These are phyloP conservation scores for Saccharata proteae DNA, from an alignment of 2,329 filamentous ascomycete species.

Conservation along the genomic window DNA sequence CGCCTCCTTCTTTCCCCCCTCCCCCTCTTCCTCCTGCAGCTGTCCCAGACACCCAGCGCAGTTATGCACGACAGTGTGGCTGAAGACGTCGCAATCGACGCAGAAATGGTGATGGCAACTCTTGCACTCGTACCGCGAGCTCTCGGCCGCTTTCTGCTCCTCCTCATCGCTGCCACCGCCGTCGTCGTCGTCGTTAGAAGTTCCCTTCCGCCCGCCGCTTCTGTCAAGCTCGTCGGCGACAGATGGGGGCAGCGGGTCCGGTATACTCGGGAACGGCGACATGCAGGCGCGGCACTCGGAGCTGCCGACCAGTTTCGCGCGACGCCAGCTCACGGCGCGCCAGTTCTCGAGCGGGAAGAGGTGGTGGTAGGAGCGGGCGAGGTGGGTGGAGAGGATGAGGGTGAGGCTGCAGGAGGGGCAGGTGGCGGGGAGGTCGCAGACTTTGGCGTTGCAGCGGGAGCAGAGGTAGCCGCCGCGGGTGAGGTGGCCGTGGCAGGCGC, in stretches of 20 bases:
- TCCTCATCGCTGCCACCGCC: slow-evolving; percentile 15
- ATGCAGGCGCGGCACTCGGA: slow-evolving; percentile 69
- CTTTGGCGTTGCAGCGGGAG: slow-evolving; percentile 76
- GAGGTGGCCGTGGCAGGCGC: slow-evolving; percentile 80
- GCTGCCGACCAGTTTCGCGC: slow-evolving; percentile 40
- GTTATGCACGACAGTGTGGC: slow-evolving; percentile 89
- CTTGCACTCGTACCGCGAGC: slow-evolving; percentile 75
- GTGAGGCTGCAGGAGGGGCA: slow-evolving; percentile 87
- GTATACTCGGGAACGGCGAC: slow-evolving; percentile 60
- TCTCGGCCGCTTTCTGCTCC: slow-evolving; percentile 38
- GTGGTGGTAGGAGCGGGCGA: slow-evolving; percentile 27
- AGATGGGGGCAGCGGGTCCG: no score
- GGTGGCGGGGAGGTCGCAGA: slow-evolving; percentile 80
- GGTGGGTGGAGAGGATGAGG: slow-evolving; percentile 71
- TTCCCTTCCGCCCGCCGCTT: slow-evolving; percentile 4
- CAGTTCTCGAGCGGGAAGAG: slow-evolving; percentile 58
- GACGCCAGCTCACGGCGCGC: slow-evolving; percentile 75
- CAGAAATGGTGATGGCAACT: slow-evolving; percentile 88
- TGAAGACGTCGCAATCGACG: slow-evolving; percentile 94
- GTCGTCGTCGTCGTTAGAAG: background rate
- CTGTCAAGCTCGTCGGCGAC: slow-evolving; percentile 16
- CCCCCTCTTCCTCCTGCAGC: slow-evolving; percentile 1
- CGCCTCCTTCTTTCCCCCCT: background rate
- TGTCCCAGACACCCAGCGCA: slow-evolving; percentile 71
- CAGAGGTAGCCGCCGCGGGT: slow-evolving; percentile 80